Evolutionary conservation across 2,329 filamentous ascomycete genomes (phyloP), one percentile per base, ranked within the genome.

Genomic region (Myriosclerotinia scirpicola): DNA sequence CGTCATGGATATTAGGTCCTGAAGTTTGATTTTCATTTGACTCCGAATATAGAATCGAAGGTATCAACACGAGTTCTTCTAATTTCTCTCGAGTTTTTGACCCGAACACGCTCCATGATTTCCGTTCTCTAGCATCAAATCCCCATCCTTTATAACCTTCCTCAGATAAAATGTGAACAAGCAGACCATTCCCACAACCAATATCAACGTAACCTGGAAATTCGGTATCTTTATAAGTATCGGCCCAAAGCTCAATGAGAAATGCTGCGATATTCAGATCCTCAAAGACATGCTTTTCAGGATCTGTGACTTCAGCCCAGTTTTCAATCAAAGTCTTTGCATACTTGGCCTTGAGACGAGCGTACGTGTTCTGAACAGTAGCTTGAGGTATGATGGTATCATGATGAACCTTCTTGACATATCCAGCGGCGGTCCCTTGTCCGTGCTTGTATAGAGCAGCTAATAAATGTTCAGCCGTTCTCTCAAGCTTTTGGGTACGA

Each of bases 141-240:
- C 95, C 95, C 86, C 90, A 96, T 30, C 95, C 95, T 0, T 76
- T 72, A 77, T 92, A 98, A 14, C 93, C 93, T 78, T 98, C 93
- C 67, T 84, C 80, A 17, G 87, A 83, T 5, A 99, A 84, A 48
- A 99, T 85, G 75, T 96, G 86, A 9, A 96, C 91, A 1, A 99
- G 84, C 4, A 99, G 81, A 0, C 95, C 95, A 75, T 98, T 99
- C 2, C 95, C 95, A 75, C 95, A 98, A 6, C 94, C 95, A 55
- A 99, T 92, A 75, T 99, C 95, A 26, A 97, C 91, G 74, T 98
- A 99, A 0, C 94, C 93, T 0, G 92, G 91, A 73, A 97, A 97
- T 0, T 61, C 56, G 3, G 74, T 75, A 3, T 70, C 67, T 20
- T 72, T 72, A 76, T 98, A 98, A 88, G 97, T 94, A 67, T 90